phyloP scores from a whole-genome alignment of 768 basidiomycete species.

The Leccinum barrowsii region DNA sequence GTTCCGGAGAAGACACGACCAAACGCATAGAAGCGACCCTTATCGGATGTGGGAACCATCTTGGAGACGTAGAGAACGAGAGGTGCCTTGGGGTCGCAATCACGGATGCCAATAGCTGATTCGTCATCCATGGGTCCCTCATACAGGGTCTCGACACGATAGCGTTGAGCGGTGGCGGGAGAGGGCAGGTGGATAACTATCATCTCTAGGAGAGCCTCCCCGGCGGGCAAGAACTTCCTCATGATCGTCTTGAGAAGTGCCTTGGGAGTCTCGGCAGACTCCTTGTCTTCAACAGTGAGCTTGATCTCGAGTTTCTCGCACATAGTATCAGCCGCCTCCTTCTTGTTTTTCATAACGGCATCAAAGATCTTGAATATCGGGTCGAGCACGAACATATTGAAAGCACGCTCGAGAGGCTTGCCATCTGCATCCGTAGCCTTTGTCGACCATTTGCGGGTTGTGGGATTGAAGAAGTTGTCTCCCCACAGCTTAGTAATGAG shows the following conservation, averaged over 20 bases:
- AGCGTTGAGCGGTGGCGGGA: slow-evolving; percentile 93
- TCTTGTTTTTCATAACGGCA: slow-evolving; percentile 99
- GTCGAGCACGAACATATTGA: slow-evolving; percentile 97
- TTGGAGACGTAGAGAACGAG: slow-evolving; percentile 98
- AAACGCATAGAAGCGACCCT: slow-evolving; percentile 99
- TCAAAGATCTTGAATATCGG: slow-evolving; percentile 99
- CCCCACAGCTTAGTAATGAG: slow-evolving; percentile 99
- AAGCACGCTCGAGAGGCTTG: slow-evolving; percentile 94
- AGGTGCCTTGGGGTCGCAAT: slow-evolving; percentile 95
- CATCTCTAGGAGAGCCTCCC: slow-evolving; percentile 99
- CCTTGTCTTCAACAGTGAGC: slow-evolving; percentile 83
- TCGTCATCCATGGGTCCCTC: slow-evolving; percentile 99
- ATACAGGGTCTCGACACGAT: slow-evolving; percentile 99
- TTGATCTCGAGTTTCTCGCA: slow-evolving; percentile 96
- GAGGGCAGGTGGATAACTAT: slow-evolving; percentile 99
- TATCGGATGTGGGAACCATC: slow-evolving; percentile 99
- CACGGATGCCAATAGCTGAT: slow-evolving; percentile 96
- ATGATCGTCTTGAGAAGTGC: slow-evolving; percentile 94
- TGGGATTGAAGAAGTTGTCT: slow-evolving; percentile 98
- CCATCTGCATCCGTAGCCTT: slow-evolving; percentile 72
- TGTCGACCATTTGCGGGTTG: slow-evolving; percentile 94
- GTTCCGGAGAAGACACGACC: slow-evolving; percentile 99
- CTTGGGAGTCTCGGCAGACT: slow-evolving; percentile 78
- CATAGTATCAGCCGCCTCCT: slow-evolving; percentile 77
- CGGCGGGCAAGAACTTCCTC: slow-evolving; percentile 99